These are phyloP conservation scores for Salvia splendens DNA, from an alignment of 257 asterid genomes.

Conservation along the genomic window DNA sequence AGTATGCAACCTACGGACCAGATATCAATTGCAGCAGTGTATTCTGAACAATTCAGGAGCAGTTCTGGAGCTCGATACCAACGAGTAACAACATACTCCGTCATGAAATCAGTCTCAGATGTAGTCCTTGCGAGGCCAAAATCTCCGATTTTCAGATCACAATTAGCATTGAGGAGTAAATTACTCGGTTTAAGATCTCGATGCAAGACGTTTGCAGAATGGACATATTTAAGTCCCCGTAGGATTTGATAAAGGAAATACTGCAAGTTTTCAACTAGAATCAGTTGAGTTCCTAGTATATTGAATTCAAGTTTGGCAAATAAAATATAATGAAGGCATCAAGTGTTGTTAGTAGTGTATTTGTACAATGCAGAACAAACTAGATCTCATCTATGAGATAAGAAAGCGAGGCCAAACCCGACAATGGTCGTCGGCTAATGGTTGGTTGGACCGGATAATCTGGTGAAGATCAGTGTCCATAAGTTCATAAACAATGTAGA, in stretches of 20 bases:
- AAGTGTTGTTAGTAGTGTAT: neutral
- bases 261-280: slow-evolving; percentile 48
- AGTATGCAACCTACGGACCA: slow-evolving; percentile 98
- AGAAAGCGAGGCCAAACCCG: slow-evolving; percentile 65
- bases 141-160: slow-evolving; percentile 66
- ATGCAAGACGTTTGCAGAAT: slow-evolving; percentile 85
- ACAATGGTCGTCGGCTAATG: slow-evolving; percentile 78
- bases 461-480: slow-evolving; percentile 93
- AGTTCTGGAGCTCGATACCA: slow-evolving; percentile 95
- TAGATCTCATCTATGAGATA: slow-evolving; percentile 14
- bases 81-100: slow-evolving; percentile 80
- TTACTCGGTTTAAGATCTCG: slow-evolving; percentile 94
- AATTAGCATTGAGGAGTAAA: slow-evolving; percentile 71
- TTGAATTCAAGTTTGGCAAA: neutral
- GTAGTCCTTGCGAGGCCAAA: slow-evolving; percentile 19
- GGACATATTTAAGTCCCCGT: slow-evolving; percentile 89
- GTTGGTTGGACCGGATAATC: slow-evolving; percentile 80
- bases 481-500: slow-evolving; percentile 76
- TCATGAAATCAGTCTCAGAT: slow-evolving; percentile 95
- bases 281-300: slow-evolving; percentile 19
- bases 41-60: slow-evolving; percentile 83
- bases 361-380: neutral
- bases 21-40: slow-evolving; percentile 88
- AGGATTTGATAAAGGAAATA: slow-evolving; percentile 82
- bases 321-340: neutral